Evolutionary conservation across 768 basidiomycete genomes (phyloP).

Genomic region (Mycena kentingensis): DNA sequence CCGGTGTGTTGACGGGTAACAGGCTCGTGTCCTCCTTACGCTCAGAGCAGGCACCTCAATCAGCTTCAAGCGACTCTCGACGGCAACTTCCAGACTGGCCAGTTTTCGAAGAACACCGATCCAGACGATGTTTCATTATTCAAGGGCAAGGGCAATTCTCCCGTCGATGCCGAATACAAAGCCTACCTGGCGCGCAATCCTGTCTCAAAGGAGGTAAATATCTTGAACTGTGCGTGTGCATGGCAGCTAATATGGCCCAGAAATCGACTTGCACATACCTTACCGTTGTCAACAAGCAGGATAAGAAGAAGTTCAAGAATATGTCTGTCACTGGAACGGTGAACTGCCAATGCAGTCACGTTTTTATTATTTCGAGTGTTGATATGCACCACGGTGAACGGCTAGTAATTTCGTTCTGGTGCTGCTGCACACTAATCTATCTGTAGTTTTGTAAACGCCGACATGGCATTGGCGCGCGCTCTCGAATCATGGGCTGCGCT

Average conservation of each 20-base stretch:
- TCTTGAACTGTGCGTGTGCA: no score
- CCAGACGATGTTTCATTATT: conserved; percentile 25
- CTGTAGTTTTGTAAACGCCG: no score
- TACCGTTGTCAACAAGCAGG: not conserved
- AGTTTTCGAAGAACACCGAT: conserved; percentile 25
- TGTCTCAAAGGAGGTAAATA: conserved; percentile 15
- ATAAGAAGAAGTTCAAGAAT: no score
- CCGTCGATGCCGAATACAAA: conserved; percentile 15
- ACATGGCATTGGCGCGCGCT: no score
- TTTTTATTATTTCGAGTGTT: not conserved
- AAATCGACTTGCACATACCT: not conserved
- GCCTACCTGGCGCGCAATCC: conserved; percentile 15
- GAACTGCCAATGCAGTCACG: not conserved
- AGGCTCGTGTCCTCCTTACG: no score
- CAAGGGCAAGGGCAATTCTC: conserved; percentile 18
- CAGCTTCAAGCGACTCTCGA: conserved; percentile 20
- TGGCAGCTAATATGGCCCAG: no score
- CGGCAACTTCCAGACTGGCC: conserved; percentile 25
- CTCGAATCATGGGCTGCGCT: no score
- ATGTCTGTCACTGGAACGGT: not conserved
- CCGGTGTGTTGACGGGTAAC: no score
- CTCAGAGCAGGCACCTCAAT: conserved; percentile 24
- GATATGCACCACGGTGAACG: not conserved
- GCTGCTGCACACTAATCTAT: no score
- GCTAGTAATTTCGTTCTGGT: not conserved